Evolutionary conservation across 2,329 filamentous ascomycete species (phyloP), one percentile per base, ranked within the genome.

Genomic region (Rasamsonia emersonii): DNA sequence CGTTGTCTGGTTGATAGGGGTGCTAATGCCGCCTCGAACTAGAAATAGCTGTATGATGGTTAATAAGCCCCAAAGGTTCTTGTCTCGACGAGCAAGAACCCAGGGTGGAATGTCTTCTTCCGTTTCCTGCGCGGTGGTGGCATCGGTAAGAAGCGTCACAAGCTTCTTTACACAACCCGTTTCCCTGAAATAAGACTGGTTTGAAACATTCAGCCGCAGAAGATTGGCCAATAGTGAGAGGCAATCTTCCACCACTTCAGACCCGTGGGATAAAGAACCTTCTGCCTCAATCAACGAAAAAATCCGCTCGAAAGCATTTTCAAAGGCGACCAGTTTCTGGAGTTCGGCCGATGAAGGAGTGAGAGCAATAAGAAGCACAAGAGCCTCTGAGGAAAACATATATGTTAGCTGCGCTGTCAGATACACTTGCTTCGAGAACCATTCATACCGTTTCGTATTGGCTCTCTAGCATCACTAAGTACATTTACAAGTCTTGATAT

Each of bases 281-380:
- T 98, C 91, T 1, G 71, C 67, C 43, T 80, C 73, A 32, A 98
- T 83, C 32, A 96, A 79, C 26, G 70, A 70, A 54, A 96, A 95
- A 16, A 93, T 67, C 25, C 81, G 78, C 39, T 91, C 86, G 48
- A 95, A 96, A 0, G 88, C 85, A 67, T 86, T 89, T 50, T 95
- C 86, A 45, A 95, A 96, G 0, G 86, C 91, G 15, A 96, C 88
- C 2, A 96, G 71, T 57, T 96, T 96, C 54, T 96, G 88, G 32
- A 98, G 74, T 48, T 96, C 88, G 24, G 79, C 65, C 6, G 89
- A 94, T 0, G 79, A 79, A 18, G 86, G 84, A 0, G 91, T 95
- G 18, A 98, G 70, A 36, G 86, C 83, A 18, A 84, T 93, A 29
- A 98, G 73, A 9, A 98, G 71, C n/a, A 81, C 71, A 17, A 98